These are phyloP conservation scores for Antonospora locustae DNA, from an alignment of 371 early-diverging fungal genomes.

Conservation along the genomic window DNA sequence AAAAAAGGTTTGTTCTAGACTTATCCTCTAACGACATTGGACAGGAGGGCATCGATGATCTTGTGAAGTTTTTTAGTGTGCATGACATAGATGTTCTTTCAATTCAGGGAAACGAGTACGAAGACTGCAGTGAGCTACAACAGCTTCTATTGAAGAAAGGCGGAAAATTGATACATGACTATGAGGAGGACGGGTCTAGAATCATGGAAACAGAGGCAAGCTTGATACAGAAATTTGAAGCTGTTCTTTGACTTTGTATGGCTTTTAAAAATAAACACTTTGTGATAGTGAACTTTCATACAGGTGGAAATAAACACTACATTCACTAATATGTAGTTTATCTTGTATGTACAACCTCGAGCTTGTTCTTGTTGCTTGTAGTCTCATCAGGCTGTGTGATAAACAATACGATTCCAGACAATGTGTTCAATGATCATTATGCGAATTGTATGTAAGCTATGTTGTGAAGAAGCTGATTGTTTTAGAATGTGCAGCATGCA, in stretches of 20 bases:
- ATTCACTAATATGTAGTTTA: no score
- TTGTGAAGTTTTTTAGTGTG: conserved; percentile 28
- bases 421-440: no score
- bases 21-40: conserved; percentile 53
- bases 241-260: conserved; percentile 6
- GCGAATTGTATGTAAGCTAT: no score
- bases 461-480: no score
- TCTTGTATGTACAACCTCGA: no score
- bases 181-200: not conserved
- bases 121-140: conserved; percentile 13
- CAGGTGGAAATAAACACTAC: no score
- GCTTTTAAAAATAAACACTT: no score
- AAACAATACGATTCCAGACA: no score
- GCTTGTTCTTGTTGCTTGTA: no score
- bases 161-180: conserved; percentile 8
- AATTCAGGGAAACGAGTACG: conserved; percentile 51
- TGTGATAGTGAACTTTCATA: no score
- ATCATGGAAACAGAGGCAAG: conserved; percentile 10
- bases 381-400: no score
- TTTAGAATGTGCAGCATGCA: no score
- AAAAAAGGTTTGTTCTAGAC: conserved; percentile 33
- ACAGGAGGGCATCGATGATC: conserved; percentile 27
- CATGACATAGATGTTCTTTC: conserved; percentile 23
- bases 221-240: conserved; percentile 1
- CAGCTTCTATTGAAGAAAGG: conserved; percentile 8